These are phyloP conservation scores for Aspergillus latus DNA, from an alignment of 2,329 filamentous ascomycete species.

Conservation along the genomic window DNA sequence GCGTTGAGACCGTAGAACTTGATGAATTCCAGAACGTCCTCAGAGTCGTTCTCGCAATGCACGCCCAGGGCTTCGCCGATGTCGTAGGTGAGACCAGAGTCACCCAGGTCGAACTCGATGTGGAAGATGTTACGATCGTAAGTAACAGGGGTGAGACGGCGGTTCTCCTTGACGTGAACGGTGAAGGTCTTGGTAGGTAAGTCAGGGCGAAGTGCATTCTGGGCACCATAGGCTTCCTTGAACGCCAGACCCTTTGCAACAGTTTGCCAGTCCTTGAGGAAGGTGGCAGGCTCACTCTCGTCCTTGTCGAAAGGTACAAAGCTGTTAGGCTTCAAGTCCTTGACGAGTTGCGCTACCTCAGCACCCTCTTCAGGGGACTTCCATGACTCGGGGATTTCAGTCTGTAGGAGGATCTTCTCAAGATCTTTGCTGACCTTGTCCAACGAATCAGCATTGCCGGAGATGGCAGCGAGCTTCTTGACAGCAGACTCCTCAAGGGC, in stretches of 20 bases:
- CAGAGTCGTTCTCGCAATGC: slow-evolving; percentile 87
- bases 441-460: slow-evolving; percentile 60
- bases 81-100: slow-evolving; percentile 89
- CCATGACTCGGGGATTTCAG: slow-evolving; percentile 81
- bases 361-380: slow-evolving; percentile 59
- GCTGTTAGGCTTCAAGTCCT: slow-evolving; percentile 72
- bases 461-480: slow-evolving; percentile 64
- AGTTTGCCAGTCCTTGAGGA: slow-evolving; percentile 75
- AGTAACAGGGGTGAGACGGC: slow-evolving; percentile 78
- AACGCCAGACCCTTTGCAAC: slow-evolving; percentile 86
- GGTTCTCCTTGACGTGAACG: slow-evolving; percentile 91
- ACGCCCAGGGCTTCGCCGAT: slow-evolving; percentile 97
- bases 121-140: slow-evolving; percentile 99
- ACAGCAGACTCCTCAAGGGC: slow-evolving; percentile 62
- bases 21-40: slow-evolving; percentile 81
- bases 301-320: slow-evolving; percentile 78
- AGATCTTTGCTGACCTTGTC: slow-evolving; percentile 63
- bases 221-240: slow-evolving; percentile 87
- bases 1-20: slow-evolving; percentile 81
- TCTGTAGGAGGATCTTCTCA: slow-evolving; percentile 66
- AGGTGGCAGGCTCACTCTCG: slow-evolving; percentile 65
- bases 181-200: slow-evolving; percentile 80
- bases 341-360: slow-evolving; percentile 51
- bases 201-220: slow-evolving; percentile 75
- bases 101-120: slow-evolving; percentile 94